A percentile compares a stretch with the other conserved stretches of the same genome.
Conservation (phyloP, 345 rosid species). For the Dipteronia dyeriana region DNA sequence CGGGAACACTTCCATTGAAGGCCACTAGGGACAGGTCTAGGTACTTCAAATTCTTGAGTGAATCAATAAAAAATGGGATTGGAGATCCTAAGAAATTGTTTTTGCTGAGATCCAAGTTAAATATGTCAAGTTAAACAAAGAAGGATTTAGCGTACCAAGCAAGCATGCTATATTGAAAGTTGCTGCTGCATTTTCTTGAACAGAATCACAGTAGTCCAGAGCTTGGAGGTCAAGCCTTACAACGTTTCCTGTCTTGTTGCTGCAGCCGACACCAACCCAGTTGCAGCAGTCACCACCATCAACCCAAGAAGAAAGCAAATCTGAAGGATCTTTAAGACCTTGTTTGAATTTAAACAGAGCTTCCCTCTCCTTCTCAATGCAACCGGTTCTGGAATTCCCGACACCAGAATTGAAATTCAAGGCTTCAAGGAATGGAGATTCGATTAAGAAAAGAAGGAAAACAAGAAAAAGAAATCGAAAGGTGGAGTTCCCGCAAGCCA, state of each 20-base stretch:
- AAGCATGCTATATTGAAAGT: background rate
- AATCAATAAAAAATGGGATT: background rate
- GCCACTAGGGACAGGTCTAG: background rate
- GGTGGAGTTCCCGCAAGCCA: too few relatives aligned
- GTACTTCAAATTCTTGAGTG: conserved; percentile 1
- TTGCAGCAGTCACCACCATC: too few relatives aligned
- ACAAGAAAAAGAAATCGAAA: background rate
- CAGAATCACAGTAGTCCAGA: background rate
- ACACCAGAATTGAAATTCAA: background rate
- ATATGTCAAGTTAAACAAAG: conserved; percentile 8
- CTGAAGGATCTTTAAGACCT: conserved; percentile 28
- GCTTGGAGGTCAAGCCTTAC: background rate
- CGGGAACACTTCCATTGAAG: background rate
- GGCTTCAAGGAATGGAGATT: background rate
- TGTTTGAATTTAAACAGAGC: conserved; percentile 32
- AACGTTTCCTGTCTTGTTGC: conserved; percentile 10
- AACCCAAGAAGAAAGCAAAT: conserved; percentile 14
- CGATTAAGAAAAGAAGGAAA: background rate
- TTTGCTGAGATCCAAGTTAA: background rate
- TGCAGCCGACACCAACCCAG: conserved; percentile 14
- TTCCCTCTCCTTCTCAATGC: conserved; percentile 27
- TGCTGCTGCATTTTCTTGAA: background rate
- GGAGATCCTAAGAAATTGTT: background rate
- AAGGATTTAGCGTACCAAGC: background rate
- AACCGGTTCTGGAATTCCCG: background rate